Evolutionary conservation across 768 basidiomycete genomes (phyloP).

Genomic region (Termitomyces sp.): DNA sequence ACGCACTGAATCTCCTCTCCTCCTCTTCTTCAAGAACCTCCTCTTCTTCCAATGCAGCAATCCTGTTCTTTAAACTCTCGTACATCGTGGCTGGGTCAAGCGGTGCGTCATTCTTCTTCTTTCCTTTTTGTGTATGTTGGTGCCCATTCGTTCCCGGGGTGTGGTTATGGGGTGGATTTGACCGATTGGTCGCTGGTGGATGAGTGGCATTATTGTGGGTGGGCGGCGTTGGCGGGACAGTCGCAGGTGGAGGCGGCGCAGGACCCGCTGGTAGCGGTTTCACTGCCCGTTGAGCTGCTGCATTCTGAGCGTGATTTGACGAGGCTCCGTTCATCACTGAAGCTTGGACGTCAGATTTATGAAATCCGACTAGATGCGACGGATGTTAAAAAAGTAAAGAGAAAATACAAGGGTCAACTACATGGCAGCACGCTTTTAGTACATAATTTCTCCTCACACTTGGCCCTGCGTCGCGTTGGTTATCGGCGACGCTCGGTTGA

Average conservation of each 20-base stretch:
- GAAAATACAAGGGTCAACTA: constrained; percentile 7
- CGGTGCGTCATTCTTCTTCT: constrained; percentile 70
- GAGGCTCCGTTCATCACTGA: constrained; percentile 47
- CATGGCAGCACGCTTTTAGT: background rate
- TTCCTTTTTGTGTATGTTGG: constrained; percentile 48
- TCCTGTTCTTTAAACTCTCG: constrained; percentile 83
- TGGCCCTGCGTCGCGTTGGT: constrained; percentile 1
- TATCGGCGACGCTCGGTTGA: background rate
- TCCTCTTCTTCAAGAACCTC: constrained; percentile 86
- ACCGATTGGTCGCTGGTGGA: constrained; percentile 23
- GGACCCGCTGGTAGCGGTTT: constrained; percentile 57
- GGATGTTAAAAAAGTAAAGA: constrained; percentile 12
- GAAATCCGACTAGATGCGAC: constrained; percentile 14
- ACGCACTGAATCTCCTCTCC: constrained; percentile 71
- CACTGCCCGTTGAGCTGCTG: constrained; percentile 34
- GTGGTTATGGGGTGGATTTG: constrained; percentile 26
- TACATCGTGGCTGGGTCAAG: constrained; percentile 86
- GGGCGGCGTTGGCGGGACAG: constrained; percentile 54
- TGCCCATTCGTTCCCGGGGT: constrained; percentile 40
- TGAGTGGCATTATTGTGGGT: constrained; percentile 33
- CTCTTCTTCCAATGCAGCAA: constrained; percentile 87
- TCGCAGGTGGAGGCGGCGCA: constrained; percentile 57
- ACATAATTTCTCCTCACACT: background rate
- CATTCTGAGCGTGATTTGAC: constrained; percentile 28
- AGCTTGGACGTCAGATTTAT: constrained; percentile 12